Evolutionary conservation across 331 rosid genomes (phyloP).

Genomic region (Dryas integrifolia): DNA sequence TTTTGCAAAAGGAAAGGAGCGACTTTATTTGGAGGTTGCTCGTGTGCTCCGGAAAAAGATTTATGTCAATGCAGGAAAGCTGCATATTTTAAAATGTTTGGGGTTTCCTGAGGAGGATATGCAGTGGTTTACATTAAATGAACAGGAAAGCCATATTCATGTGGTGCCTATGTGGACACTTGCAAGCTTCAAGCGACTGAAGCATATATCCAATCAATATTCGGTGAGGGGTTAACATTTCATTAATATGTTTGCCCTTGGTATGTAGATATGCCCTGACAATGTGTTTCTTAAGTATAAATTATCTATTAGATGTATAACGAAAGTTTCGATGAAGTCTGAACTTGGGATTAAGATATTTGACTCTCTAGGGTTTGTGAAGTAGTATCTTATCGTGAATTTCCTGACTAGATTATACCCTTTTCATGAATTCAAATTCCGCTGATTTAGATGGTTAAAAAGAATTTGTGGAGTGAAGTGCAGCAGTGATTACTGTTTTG

Average conservation of each 20-base stretch:
- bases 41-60: constrained; percentile 75
- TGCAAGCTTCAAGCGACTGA: constrained; percentile 93
- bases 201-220: constrained; percentile 75
- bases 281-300: not conserved
- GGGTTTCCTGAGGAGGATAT: constrained; percentile 74
- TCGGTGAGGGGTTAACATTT: constrained; percentile 40
- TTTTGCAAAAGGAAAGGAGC: constrained; percentile 71
- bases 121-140: constrained; percentile 83
- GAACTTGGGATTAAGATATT: not conserved
- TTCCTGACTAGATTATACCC: not conserved
- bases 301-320: not conserved
- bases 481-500: not conserved
- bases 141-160: constrained; percentile 88
- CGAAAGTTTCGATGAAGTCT: not conserved
- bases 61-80: constrained; percentile 72
- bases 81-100: constrained; percentile 70
- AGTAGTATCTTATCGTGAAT: not conserved
- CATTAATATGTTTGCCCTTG: not conserved
- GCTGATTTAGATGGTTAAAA: not conserved
- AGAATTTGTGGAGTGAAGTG: not conserved
- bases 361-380: not conserved
- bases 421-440: not conserved
- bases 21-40: constrained; percentile 92
- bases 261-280: not conserved
- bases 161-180: constrained; percentile 95